Evolutionary conservation across 1,284 basidiomycete species (phyloP), one percentile per base, ranked within the genome.

Genomic region (Ceratobasidium sp.): DNA sequence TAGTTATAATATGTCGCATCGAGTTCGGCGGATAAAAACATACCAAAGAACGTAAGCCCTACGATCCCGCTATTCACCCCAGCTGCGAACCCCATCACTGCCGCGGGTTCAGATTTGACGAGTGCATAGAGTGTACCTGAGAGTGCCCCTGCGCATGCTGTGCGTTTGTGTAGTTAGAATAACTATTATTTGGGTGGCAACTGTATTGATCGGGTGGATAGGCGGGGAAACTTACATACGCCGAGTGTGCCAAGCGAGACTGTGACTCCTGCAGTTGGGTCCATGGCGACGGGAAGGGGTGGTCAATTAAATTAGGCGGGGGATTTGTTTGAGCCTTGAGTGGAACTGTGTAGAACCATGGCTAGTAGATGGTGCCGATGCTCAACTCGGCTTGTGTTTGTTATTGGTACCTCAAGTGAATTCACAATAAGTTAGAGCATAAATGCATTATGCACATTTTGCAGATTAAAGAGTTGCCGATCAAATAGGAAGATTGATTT

Each of bases 41-140:
- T 72, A 91, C 91, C 82, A 77, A 92, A 91, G 78, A 92, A 92
- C 0, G 85, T 83, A 12, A 85, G 82, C 12, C 87, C 86, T 20
- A 84, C 87, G 20, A 90, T 79, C 22, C 85, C 88, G 65, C 86
- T 85, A 75, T 91, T 92, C 22, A 89, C 71, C 15, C 84, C 86
- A 40, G 90, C 82, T 20, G 84, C 80, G 13, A 80, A 75, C 40
- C 85, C 83, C 34, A 86, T 76, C 1, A 82, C 71, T 2, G 78
- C 80, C 64, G 82, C 78, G 38, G 81, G 77, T 17, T 79, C 79
- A 47, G 83, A 78, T 73, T 79, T 82, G 31, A 83, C 73, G 50
- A 84, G 79, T 15, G 82, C 84, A 75, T 86, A 86, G 13, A 85
- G 73, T n/a, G 86, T 86, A 40, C 84, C 84, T 8, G 83, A 74